A percentile compares a stretch with the other conserved stretches of the same genome.
These are phyloP conservation scores for Ustilago nuda DNA, from an alignment of 1,284 basidiomycete species.

Conservation along the genomic window DNA sequence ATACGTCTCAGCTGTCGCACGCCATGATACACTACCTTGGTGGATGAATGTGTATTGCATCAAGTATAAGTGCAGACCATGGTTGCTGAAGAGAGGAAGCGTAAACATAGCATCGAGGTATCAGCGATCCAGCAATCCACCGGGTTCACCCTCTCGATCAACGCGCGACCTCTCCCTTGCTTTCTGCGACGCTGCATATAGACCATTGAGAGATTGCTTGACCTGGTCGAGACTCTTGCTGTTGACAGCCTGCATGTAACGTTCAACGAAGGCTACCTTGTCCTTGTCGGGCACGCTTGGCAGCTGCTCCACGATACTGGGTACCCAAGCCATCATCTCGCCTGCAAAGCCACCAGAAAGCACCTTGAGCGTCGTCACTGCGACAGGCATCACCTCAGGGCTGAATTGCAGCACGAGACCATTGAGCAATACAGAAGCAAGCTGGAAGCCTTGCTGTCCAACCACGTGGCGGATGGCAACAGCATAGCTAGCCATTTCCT, in stretches of 20 bases:
- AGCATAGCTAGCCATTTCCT: slow-evolving; percentile 77
- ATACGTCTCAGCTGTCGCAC: not conserved
- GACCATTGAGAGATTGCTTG: slow-evolving; percentile 48
- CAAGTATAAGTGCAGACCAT: not conserved
- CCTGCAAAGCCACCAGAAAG: slow-evolving; percentile 77
- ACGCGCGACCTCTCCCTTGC: slow-evolving; percentile 51
- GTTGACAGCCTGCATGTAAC: slow-evolving; percentile 27
- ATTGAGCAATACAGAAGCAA: slow-evolving; percentile 79
- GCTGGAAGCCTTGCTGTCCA: slow-evolving; percentile 79
- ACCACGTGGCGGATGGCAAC: slow-evolving; percentile 78
- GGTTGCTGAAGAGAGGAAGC: not conserved
- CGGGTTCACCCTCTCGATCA: slow-evolving; percentile 30
- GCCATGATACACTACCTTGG: not conserved
- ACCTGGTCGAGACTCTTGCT: slow-evolving; percentile 45
- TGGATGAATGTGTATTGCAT: not conserved
- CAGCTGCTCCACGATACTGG: slow-evolving; percentile 78
- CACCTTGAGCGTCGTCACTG: slow-evolving; percentile 82
- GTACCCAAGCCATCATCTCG: slow-evolving; percentile 80
- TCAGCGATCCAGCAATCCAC: slow-evolving; percentile 36
- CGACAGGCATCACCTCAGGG: slow-evolving; percentile 81
- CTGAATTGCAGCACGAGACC: slow-evolving; percentile 82
- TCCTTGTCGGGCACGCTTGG: slow-evolving; percentile 77
- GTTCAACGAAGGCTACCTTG: slow-evolving; percentile 80
- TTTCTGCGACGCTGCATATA: slow-evolving; percentile 60
- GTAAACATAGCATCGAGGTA: not conserved